A percentile compares a stretch with the other conserved stretches of the same genome.
phyloP scores from a whole-genome alignment of 2,329 filamentous ascomycete species.

The Pseudocercospora fijiensis region DNA sequence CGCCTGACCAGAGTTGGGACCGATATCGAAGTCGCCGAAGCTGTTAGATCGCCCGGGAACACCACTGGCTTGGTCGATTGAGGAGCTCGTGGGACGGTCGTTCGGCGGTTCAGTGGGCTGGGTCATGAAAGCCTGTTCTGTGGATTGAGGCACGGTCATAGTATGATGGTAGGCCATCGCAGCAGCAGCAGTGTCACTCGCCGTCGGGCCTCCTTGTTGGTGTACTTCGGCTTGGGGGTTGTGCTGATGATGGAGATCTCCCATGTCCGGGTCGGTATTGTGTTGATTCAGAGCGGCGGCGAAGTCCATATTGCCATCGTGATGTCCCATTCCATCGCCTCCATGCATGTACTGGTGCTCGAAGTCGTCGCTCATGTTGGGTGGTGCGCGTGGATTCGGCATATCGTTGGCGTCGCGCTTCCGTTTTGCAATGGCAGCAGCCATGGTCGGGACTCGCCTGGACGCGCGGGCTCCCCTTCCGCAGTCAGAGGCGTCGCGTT shows the following conservation, averaged over 20 bases:
- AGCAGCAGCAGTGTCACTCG: constrained; percentile 61
- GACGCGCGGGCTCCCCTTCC: background rate
- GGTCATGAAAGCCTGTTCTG: constrained; percentile 50
- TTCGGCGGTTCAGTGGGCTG: constrained; percentile 23
- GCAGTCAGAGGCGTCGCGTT: background rate
- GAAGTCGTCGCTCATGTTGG: constrained; percentile 34
- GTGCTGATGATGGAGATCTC: constrained; percentile 19
- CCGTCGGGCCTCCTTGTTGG: constrained; percentile 46
- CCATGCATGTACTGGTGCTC: constrained; percentile 38
- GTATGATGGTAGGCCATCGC: constrained; percentile 52
- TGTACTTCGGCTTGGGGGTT: constrained; percentile 24
- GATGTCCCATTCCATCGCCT: constrained; percentile 39
- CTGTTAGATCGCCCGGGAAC: constrained; percentile 25
- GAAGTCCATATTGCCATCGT: constrained; percentile 47
- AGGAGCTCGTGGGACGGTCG: constrained; percentile 25
- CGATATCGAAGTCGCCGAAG: constrained; percentile 29
- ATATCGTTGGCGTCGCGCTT: constrained; percentile 50
- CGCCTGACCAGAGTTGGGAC: constrained; percentile 5
- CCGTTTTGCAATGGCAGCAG: constrained; percentile 42
- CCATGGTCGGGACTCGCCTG: constrained; percentile 24
- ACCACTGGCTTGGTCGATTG: constrained; percentile 24
- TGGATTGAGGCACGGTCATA: constrained; percentile 58
- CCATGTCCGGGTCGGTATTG: constrained; percentile 26
- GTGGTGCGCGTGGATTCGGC: constrained; percentile 41
- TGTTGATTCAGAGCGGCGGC: constrained; percentile 36